Percentiles rank a stretch among this genome's conserved stretches.
Evolutionary conservation across 2,329 filamentous ascomycete genomes (phyloP).

Genomic region (Fusarium metavorans): DNA sequence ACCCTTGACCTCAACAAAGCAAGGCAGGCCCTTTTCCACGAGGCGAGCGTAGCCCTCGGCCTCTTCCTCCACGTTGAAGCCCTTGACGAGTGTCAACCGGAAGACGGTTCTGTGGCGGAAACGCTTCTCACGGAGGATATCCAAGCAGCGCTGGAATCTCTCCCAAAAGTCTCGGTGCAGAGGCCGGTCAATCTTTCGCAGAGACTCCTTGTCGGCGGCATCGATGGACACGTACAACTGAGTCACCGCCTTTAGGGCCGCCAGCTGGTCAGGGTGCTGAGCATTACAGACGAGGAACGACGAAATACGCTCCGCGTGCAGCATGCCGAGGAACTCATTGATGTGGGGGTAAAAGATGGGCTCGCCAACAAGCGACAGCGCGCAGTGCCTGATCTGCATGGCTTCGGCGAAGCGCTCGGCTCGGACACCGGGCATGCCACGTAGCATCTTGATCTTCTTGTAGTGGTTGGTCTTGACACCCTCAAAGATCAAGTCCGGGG

Average conservation of each 20-base stretch:
- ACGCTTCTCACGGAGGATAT: slow-evolving; percentile 86
- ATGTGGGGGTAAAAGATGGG: slow-evolving; percentile 99
- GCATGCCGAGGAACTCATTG: slow-evolving; percentile 87
- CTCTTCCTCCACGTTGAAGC: slow-evolving; percentile 97
- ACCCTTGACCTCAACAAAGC: slow-evolving; percentile 95
- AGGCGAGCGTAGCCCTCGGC: slow-evolving; percentile 90
- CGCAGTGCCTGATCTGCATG: slow-evolving; percentile 93
- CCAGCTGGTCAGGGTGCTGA: slow-evolving; percentile 93
- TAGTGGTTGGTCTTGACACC: slow-evolving; percentile 94
- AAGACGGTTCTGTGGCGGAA: slow-evolving; percentile 93
- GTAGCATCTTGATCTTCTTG: slow-evolving; percentile 97
- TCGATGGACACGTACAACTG: slow-evolving; percentile 98
- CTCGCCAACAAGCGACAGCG: slow-evolving; percentile 91
- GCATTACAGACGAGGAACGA: slow-evolving; percentile 98
- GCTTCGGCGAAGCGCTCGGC: slow-evolving; percentile 94
- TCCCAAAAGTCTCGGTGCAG: slow-evolving; percentile 98
- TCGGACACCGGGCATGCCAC: slow-evolving; percentile 90
- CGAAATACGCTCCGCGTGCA: slow-evolving; percentile 88
- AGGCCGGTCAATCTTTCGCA: slow-evolving; percentile 90
- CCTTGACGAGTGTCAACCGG: slow-evolving; percentile 94
- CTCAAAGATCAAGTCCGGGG: slow-evolving; percentile 87
- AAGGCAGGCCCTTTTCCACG: slow-evolving; percentile 86
- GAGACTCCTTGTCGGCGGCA: slow-evolving; percentile 87
- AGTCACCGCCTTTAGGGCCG: slow-evolving; percentile 84
- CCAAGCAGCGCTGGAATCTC: slow-evolving; percentile 89